A percentile compares a stretch with the other conserved stretches of the same genome.
Evolutionary conservation across 305 asterid species (phyloP).

Genomic region (Stenogyne calaminthoides): DNA sequence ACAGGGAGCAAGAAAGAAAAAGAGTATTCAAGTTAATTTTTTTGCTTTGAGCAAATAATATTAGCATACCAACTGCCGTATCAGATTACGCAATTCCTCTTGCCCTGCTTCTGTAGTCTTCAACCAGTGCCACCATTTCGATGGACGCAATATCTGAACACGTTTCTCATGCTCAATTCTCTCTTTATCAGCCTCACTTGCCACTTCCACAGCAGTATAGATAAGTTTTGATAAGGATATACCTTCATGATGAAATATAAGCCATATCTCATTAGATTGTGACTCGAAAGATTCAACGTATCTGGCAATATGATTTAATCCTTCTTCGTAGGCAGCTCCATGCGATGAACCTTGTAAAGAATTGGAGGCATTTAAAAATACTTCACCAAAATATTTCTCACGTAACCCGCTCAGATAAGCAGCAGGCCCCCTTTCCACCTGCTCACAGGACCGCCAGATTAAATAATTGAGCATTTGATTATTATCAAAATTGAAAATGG

Average conservation of each 20-base stretch:
- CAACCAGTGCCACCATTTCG: conserved; percentile 99
- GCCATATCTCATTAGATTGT: conserved; percentile 94
- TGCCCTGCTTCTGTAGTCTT: conserved; percentile 90
- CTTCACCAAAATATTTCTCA: conserved; percentile 94
- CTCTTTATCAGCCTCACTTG: conserved; percentile 48
- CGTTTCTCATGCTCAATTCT: conserved; percentile 63
- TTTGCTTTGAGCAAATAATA: conserved; percentile 16
- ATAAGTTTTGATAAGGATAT: conserved; percentile 85
- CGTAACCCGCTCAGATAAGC: conserved; percentile 94
- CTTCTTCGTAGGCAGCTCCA: conserved; percentile 63
- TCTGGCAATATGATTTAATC: conserved; percentile 93
- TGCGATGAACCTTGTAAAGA: conserved; percentile 60
- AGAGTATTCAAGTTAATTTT: conserved; percentile 10
- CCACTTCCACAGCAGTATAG: conserved; percentile 86
- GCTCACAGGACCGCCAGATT: conserved; percentile 39
- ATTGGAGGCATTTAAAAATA: conserved; percentile 79
- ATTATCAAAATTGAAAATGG: conserved; percentile 18
- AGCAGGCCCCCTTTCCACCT: conserved; percentile 90
- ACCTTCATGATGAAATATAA: conserved; percentile 95
- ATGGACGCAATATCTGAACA: conserved; percentile 86
- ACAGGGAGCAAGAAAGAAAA: conserved; percentile 16
- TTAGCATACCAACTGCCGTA: conserved; percentile 83
- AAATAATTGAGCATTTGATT: conserved; percentile 34
- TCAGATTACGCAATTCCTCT: conserved; percentile 81
- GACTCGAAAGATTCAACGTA: conserved; percentile 96